Conservation (phyloP, 1,139 yeast species). For the Geotrichum macrosporum region DNA sequence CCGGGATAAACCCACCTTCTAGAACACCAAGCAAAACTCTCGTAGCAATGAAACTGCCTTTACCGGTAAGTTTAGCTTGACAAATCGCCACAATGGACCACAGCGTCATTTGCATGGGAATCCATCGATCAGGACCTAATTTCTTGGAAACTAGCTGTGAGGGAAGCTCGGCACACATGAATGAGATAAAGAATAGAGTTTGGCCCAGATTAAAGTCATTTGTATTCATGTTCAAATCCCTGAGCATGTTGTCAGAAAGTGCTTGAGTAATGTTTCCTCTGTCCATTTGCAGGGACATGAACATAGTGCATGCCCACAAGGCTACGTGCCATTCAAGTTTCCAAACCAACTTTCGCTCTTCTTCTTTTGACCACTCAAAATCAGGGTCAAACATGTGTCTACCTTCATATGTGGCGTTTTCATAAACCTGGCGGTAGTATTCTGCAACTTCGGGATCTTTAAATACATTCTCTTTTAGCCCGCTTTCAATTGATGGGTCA, state of each 20-base stretch:
- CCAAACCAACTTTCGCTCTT: constrained; percentile 43
- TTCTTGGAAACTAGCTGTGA: constrained; percentile 51
- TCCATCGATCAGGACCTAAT: constrained; percentile 53
- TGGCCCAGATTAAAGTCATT: constrained; percentile 49
- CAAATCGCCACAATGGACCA: constrained; percentile 51
- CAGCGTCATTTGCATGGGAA: constrained; percentile 48
- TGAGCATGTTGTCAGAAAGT: constrained; percentile 46
- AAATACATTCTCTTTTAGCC: constrained; percentile 24
- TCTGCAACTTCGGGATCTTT: constrained; percentile 44
- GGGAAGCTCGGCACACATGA: constrained; percentile 50
- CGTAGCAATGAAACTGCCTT: constrained; percentile 41
- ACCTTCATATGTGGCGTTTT: constrained; percentile 45
- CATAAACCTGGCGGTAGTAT: constrained; percentile 43
- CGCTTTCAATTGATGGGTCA: neutral
- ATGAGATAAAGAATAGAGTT: constrained; percentile 44
- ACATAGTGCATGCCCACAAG: constrained; percentile 47
- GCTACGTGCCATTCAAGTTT: constrained; percentile 46
- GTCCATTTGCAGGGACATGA: constrained; percentile 50
- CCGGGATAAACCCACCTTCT: constrained; percentile 56
- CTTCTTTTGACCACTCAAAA: constrained; percentile 46
- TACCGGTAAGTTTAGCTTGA: constrained; percentile 43
- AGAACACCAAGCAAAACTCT: constrained; percentile 47
- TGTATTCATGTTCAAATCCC: constrained; percentile 45
- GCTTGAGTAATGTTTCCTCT: constrained; percentile 51
- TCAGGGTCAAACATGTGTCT: constrained; percentile 46